Base-by-base conservation (phyloP, 2,329 filamentous ascomycete species). In the Talaromyces islandicus region DNA sequence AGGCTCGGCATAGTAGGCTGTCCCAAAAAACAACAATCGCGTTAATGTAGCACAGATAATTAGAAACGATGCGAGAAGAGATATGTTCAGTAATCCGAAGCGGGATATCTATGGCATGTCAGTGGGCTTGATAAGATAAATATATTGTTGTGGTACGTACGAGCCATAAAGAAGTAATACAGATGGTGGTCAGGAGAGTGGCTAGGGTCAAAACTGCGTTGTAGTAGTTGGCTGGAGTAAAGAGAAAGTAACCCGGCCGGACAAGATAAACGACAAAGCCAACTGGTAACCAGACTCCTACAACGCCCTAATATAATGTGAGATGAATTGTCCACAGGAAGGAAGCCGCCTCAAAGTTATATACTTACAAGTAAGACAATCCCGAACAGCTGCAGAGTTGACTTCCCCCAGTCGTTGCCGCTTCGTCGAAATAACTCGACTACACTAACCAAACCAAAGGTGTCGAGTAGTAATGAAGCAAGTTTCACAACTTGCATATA, bases 401-500 rank as follows among this genome's bases (percentile, higher is more conserved):
- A 29, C 25, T 29, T 52, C 27, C 24, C 48, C 48, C 48, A 29
- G 11, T 52, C 48, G 14, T 52, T 29, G 17, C 48, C 48, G 7
- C 27, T 29, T 9, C 48, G 25, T 9, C 17, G 48, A 52, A 17
- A 25, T n/a, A 52, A 25, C 57, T 75, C 71, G 1, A 67, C 63
- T 10, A 71, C 59, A 5, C 68, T 70, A 35, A 78, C 69, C 17
- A 78, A 60, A 52, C 82, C 71, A 38, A 68, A 56, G 14, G 73
- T 69, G 63, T 84, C 81, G 21, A 82, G 61, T 7, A 75, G 30
- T 1, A 74, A 63, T 25, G 71, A 74, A 27, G 75, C 32, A 30
- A 74, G 58, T 63, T 77, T 76, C 54, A 80, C 63, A 3, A 67
- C 62, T 7, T 73, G 75, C 7, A 80, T 65, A 10, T 68, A 65